Conservation (phyloP, 192 early-diverging fungal genomes). For the Mortierella claussenii region DNA sequence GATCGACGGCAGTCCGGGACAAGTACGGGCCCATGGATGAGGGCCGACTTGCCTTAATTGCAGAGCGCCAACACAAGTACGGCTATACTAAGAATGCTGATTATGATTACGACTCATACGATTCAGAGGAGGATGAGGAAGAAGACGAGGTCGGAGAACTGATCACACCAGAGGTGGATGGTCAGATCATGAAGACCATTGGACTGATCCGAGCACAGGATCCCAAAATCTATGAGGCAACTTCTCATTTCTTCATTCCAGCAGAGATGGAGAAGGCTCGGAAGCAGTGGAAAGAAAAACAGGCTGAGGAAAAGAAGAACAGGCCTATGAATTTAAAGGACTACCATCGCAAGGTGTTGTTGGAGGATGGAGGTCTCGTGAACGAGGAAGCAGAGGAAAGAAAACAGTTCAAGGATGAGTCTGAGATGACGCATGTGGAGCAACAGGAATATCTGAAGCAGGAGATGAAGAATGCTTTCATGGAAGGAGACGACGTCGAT, state of each 20-base stretch:
- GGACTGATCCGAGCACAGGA: constrained; percentile 79
- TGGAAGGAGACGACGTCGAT: constrained; percentile 55
- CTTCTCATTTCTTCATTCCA: constrained; percentile 80
- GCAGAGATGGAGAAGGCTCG: constrained; percentile 68
- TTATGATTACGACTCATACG: constrained; percentile 65
- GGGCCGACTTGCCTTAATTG: constrained; percentile 25
- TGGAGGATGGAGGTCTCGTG: constrained; percentile 67
- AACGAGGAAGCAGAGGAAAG: constrained; percentile 59
- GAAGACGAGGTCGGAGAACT: constrained; percentile 86
- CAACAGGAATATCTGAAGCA: constrained; percentile 85
- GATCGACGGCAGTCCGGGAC: constrained; percentile 60
- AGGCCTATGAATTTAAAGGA: constrained; percentile 88
- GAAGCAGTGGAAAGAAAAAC: constrained; percentile 75
- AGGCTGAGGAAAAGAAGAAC: constrained; percentile 58
- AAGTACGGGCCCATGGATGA: constrained; percentile 68
- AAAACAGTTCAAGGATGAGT: constrained; percentile 53
- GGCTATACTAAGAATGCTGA: constrained; percentile 52
- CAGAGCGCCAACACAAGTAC: constrained; percentile 55
- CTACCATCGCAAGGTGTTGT: constrained; percentile 83
- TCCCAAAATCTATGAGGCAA: constrained; percentile 84
- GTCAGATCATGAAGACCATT: constrained; percentile 94
- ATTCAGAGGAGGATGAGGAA: constrained; percentile 74
- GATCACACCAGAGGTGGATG: constrained; percentile 90
- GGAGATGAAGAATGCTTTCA: constrained; percentile 69
- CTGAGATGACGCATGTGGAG: constrained; percentile 75